Evolutionary conservation across 2,329 filamentous ascomycete species (phyloP), one percentile per base, ranked within the genome.

Genomic region (Aspergillus pseudoglaucus): DNA sequence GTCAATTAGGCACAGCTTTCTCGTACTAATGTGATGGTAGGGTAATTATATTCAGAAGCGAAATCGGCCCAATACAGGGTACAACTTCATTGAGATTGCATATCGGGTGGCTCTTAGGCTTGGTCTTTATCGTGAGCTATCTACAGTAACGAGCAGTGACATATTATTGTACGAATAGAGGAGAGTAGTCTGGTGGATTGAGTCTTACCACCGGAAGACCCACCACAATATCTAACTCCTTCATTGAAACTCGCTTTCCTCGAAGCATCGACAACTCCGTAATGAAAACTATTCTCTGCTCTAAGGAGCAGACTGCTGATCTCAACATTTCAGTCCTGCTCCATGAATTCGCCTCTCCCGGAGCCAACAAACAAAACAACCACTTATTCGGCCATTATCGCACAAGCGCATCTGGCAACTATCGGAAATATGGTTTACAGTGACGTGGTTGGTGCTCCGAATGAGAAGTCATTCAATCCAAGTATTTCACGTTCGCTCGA

Each of bases 31-130:
- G 4, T 33, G 30, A 33, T 3, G 3, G 12, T 39, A 55, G 44
- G 70, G 69, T 0, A 77, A 77, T 42, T 78, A 78, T 54, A 63
- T 76, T 3, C 76, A 77, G 53, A 78, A 77, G 54, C 63, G 72
- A 25, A 71, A 78, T 54, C 69, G 73, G 33, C 75, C 75, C 3
- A 78, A 78, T 50, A 75, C 74, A 0, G 74, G 74, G 1, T 77
- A 75, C 52, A 77, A 76, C 52, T 75, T 75, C 45, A 66, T 76
- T n/a, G 76, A 75, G 0, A 65, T 78, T 15, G 75, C 76, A 0
- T 67, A 72, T 15, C 63, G 75, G 20, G 75, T 78, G 68, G 75
- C 75, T 10, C 70, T 76, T 44, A 73, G 74, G 0, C 57, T 78
- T 4, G 75, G 75, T 0, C 62, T 78, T 3, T 75, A 78, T 51